Conservation (phyloP, 495 filamentous ascomycete species). For the Tuber calosporum region DNA sequence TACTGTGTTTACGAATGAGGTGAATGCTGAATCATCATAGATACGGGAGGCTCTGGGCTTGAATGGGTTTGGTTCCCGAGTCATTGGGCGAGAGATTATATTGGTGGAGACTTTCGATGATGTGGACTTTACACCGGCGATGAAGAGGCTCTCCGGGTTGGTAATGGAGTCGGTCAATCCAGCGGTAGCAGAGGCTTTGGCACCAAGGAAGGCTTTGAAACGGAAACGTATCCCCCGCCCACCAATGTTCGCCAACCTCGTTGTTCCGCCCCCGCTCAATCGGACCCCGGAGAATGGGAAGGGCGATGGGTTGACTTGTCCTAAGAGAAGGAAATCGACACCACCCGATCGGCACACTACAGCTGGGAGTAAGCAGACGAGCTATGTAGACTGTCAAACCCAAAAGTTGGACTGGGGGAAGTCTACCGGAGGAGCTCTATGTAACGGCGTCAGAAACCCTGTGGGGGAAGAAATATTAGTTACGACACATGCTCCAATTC, state of each 20-base stretch:
- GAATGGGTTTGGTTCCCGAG: slow-evolving; percentile 16
- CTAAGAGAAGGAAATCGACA: slow-evolving; percentile 1
- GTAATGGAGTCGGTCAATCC: slow-evolving; percentile 30
- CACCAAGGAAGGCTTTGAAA: slow-evolving; percentile 19
- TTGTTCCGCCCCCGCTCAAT: slow-evolving; percentile 6
- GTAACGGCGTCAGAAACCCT: slow-evolving; percentile 25
- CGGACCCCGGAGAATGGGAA: slow-evolving; percentile 11
- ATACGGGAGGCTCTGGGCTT: slow-evolving; percentile 33
- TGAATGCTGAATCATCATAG: slow-evolving; percentile 15
- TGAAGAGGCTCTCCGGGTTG: slow-evolving; percentile 27
- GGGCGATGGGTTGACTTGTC: background rate
- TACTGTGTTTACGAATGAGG: background rate
- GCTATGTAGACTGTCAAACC: slow-evolving; percentile 25
- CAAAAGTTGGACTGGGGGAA: slow-evolving; percentile 33
- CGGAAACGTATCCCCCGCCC: slow-evolving; percentile 27
- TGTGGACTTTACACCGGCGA: slow-evolving; percentile 19
- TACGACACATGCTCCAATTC: slow-evolving; percentile 20
- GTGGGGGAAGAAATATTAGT: slow-evolving; percentile 33
- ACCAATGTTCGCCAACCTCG: slow-evolving; percentile 11
- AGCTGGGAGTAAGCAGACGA: slow-evolving; percentile 11
- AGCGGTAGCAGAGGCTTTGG: slow-evolving; percentile 26
- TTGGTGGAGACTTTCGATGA: slow-evolving; percentile 34
- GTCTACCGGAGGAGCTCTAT: slow-evolving; percentile 27
- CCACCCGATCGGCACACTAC: background rate
- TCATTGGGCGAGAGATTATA: slow-evolving; percentile 30